phyloP scores from a whole-genome alignment of 2,329 filamentous ascomycete species.

The Diplodia scrobiculata region DNA sequence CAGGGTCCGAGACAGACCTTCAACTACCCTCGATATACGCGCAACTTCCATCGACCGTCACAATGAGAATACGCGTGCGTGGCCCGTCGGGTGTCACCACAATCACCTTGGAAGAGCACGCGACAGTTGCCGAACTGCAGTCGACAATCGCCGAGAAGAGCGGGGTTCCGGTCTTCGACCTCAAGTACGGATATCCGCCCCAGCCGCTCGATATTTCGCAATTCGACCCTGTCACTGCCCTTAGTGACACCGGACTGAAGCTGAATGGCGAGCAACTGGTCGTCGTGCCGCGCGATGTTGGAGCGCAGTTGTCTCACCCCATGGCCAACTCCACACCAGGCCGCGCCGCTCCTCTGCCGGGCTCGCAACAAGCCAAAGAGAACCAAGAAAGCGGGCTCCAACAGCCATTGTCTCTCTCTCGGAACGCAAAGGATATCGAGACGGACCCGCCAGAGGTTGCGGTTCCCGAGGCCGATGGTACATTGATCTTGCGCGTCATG shows the following conservation, averaged over 20 bases:
- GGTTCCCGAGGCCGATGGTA: conserved; percentile 59
- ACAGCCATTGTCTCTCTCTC: conserved; percentile 47
- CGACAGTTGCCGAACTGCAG: conserved; percentile 65
- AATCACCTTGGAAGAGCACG: conserved; percentile 67
- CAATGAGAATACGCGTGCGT: conserved; percentile 74
- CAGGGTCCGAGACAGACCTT: not conserved
- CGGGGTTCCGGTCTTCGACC: conserved; percentile 65
- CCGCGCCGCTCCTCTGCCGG: conserved; percentile 35
- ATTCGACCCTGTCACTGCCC: conserved; percentile 53
- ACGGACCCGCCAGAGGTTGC: conserved; percentile 64
- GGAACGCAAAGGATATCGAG: conserved; percentile 50
- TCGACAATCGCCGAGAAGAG: conserved; percentile 65
- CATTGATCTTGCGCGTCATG: conserved; percentile 82
- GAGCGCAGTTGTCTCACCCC: conserved; percentile 33
- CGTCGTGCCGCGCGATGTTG: conserved; percentile 54
- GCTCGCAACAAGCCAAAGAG: conserved; percentile 11
- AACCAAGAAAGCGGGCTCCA: conserved; percentile 24
- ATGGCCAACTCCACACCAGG: conserved; percentile 34
- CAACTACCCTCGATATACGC: not conserved
- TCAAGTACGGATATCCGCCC: conserved; percentile 85
- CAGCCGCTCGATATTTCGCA: conserved; percentile 65
- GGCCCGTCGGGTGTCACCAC: conserved; percentile 72
- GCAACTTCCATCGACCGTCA: conserved; percentile 36
- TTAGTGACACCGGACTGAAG: conserved; percentile 61
- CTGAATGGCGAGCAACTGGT: conserved; percentile 70